Base-by-base conservation (phyloP, 73 alveolate species). In the Stentor coeruleus region DNA sequence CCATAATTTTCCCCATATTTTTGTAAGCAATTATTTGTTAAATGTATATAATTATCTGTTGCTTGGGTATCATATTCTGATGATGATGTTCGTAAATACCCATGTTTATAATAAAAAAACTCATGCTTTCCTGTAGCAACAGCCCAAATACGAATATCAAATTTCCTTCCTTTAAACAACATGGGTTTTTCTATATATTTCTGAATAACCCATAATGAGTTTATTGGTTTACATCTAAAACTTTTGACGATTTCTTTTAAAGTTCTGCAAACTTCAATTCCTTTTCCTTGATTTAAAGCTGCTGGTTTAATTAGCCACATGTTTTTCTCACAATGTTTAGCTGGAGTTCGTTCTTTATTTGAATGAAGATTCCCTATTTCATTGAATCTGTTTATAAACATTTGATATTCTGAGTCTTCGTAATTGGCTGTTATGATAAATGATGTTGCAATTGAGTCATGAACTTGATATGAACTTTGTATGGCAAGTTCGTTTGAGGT, bases 241-340 rank as follows among this genome's bases (percentile, higher is more conserved):
- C 86, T 89, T 11, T 80, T 83, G 73, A 88, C 75, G 60, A 96
- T 96, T 66, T 93, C 98, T 83, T 94, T 92, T 39, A 94, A 31
- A 81, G 85, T 87, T 40, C 94, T 81, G 81, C 94, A 96, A 33
- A 96, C 89, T 88, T 96, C 97, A 81, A 96, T 96, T 60, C 98
- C 98, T 85, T 92, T 90, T 35, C 99, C 99, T 81, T 94, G 84
- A 59, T 96, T 94, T 84, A 92, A 59, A 41, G 92, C 95, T n/a
- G 95, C 97, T 74, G 98, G 98, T 84, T 96, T 96, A 35, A 96
- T 82, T 33, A 96, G 86, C 99, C 99, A 96, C 59, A 94, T 85
- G 79, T 94, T 94, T 81, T 90, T 90, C 0, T 90, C 94, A 59
- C 97, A 92, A 66, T 94, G 98, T 88, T 90, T 88, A 39, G 86